These are phyloP conservation scores for Blepharisma japonicum DNA, from an alignment of 73 alveolate genomes.

Conservation along the genomic window DNA sequence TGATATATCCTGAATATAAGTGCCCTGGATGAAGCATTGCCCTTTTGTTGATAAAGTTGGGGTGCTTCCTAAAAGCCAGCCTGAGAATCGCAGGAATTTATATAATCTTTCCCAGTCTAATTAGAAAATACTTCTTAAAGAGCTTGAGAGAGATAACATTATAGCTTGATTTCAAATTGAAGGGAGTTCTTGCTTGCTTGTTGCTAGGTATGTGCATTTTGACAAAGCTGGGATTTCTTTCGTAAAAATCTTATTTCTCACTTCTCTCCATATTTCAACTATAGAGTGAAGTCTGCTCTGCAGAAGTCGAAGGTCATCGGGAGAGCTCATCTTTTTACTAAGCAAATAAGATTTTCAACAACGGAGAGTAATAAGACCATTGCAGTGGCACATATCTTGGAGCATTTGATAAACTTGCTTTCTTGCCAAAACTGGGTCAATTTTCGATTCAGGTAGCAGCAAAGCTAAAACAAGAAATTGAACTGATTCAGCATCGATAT, in stretches of 20 bases:
- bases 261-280: background rate
- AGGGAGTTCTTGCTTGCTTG: background rate
- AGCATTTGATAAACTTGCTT: background rate
- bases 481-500: conserved; percentile 16
- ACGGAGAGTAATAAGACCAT: background rate
- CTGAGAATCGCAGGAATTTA: conserved; percentile 15
- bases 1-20: background rate
- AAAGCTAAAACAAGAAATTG: background rate
- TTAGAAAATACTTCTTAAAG: background rate
- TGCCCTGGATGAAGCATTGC: conserved; percentile 24
- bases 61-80: conserved; percentile 22
- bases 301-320: background rate
- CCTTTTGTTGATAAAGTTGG: conserved; percentile 16
- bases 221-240: background rate
- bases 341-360: background rate
- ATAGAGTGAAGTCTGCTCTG: background rate
- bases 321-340: background rate
- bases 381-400: background rate
- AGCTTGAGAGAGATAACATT: background rate
- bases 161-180: conserved; percentile 2
- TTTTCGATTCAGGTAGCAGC: background rate
- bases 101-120: conserved; percentile 15
- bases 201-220: background rate
- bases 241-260: background rate
- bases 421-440: conserved; percentile 13